Evolutionary conservation across 176 grass and related monocot species (phyloP), one percentile per base, ranked within the genome.

Genomic region (Chrysopogon serrulatus): DNA sequence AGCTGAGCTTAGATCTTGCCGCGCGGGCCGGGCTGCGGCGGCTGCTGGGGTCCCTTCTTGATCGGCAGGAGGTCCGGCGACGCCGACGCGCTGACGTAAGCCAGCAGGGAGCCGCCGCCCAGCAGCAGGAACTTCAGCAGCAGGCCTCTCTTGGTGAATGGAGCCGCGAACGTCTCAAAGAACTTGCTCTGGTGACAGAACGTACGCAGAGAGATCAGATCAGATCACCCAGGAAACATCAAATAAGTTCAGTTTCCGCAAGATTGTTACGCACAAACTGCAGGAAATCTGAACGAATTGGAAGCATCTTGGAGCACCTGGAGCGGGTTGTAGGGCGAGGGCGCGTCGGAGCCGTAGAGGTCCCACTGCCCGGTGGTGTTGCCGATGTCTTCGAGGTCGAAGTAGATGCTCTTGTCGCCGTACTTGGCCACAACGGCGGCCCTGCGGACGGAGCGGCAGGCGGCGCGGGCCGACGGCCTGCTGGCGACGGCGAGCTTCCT

Each of bases 291-390:
- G 53, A n/a, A 10, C 10, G 39, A 4, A 15, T 2, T 11, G 24
- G n/a, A 1, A 27, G 21, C 6, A 40, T 10, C 12, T 9, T 8
- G 41, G 8, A 3, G 2, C 9, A 93, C 94, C 94, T 97, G 94
- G 16, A 97, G 92, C 0, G 90, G 8, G 90, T 99, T 99, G 91
- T 99, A 99, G 21, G 93, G 97, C 17, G 97, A 99, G 5, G 97
- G 90, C 28, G 88, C 91, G 76, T 99, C 97, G 19, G 91, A 92
- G 59, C 97, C 93, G 81, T 99, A 99, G 71, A 96, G 59, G 83
- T 99, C 97, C 97, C 97, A 96, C 74, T 99, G 93, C 11, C 97
- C 97, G 71, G 97, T 99, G 81, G 97, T 94, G 82, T 94, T 96
- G 81, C 60, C 88, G 83, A 99, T 68, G 87, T 99, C 97, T 3